Evolutionary conservation across 2,329 filamentous ascomycete genomes (phyloP), one percentile per base, ranked within the genome.

Genomic region (Alternaria incomplexa): DNA sequence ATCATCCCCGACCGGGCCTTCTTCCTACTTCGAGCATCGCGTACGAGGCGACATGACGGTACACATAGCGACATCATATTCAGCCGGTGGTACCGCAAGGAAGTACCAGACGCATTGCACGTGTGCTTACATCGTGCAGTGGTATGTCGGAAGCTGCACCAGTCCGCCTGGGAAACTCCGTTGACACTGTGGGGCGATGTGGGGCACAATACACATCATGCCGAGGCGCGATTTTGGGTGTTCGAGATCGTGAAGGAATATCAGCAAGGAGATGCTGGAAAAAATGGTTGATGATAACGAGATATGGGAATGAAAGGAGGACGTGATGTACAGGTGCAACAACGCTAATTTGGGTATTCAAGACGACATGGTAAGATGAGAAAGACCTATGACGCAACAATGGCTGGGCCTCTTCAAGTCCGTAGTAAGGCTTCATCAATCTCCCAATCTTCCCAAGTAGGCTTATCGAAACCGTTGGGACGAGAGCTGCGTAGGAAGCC

Each of bases 401-500:
- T n/a, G 7, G 45, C 53, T 23, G n/a, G 23, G 23, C 26, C 11
- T 23, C 15, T 36, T 72, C 56, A 78, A 28, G 62, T 52, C 59
- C 67, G 72, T 51, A 81, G 48, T 72, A 81, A 77, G 47, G 76
- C 79, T 32, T 77, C 72, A 56, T 81, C 80, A n/a, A 81, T 73
- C 62, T 81, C 79, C 80, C 80, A 81, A n/a, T 70, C 77, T 17
- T 81, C 75, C 85, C 85, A 87, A 13, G 75, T 82, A 5, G 85
- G 78, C 44, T 72, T 70, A 74, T 87, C 85, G 30, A 77, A 82
- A 3, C 85, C 85, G 74, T 87, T 87, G 5, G 85, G 85, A 60
- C 84, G 80, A 62, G 82, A 83, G 48, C 81, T 82, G 45, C 84
- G 78, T 28, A 82, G 63, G 66, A 85, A 85, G 26, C 79, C 80